A percentile compares a stretch with the other conserved stretches of the same genome.
These are phyloP conservation scores for Geoglossum glabrum DNA, from an alignment of 495 filamentous ascomycete genomes.

Conservation along the genomic window DNA sequence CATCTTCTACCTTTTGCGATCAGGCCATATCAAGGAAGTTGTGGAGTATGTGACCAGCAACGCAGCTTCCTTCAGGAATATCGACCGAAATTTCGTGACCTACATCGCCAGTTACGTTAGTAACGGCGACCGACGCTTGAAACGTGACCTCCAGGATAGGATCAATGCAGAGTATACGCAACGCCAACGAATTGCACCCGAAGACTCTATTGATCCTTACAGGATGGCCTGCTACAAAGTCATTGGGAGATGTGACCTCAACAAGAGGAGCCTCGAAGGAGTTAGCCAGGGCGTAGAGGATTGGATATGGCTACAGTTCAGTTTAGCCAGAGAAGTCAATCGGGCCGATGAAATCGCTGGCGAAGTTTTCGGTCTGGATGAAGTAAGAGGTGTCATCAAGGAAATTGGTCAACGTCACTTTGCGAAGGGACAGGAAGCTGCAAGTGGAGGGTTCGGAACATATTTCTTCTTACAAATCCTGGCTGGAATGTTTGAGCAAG, in stretches of 20 bases:
- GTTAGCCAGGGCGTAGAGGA: constrained; percentile 71
- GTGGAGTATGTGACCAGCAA: constrained; percentile 68
- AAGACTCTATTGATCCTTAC: constrained; percentile 81
- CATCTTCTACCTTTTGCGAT: constrained; percentile 78
- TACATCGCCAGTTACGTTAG: constrained; percentile 71
- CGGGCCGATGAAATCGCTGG: constrained; percentile 64
- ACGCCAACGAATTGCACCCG: constrained; percentile 59
- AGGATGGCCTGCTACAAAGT: constrained; percentile 96
- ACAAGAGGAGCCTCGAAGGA: constrained; percentile 55
- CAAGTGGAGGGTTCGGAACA: constrained; percentile 57
- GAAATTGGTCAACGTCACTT: constrained; percentile 87
- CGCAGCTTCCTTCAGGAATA: constrained; percentile 54
- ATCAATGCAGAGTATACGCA: constrained; percentile 82
- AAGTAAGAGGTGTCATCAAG: constrained; percentile 62
- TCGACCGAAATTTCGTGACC: constrained; percentile 77
- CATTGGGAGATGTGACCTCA: constrained; percentile 81
- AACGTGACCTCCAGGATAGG: constrained; percentile 55
- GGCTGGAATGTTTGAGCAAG: constrained; percentile 88
- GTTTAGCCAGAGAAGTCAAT: constrained; percentile 71
- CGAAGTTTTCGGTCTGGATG: constrained; percentile 71
- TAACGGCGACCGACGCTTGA: constrained; percentile 47
- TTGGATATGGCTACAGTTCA: constrained; percentile 95
- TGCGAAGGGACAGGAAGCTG: constrained; percentile 41
- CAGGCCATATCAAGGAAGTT: constrained; percentile 66
- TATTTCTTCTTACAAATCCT: constrained; percentile 85